Base-by-base conservation (phyloP, 495 filamentous ascomycete species). In the Tuber microsphaerosporum region DNA sequence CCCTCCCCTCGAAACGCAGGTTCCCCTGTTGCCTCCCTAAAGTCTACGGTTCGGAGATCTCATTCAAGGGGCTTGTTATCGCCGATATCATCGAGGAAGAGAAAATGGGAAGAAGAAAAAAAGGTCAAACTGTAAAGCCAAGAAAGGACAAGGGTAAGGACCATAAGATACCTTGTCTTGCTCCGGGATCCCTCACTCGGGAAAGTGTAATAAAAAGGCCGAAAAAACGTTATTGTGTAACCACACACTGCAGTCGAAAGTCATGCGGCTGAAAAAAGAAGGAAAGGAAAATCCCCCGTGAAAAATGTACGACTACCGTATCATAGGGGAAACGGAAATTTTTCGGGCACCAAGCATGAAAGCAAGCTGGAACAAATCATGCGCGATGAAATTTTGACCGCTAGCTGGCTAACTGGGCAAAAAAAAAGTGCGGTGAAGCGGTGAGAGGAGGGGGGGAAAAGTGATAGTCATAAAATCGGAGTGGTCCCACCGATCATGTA, bases 401-500 rank as follows among this genome's bases (percentile, higher is more conserved):
- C 56, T 2, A 8, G 14, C 56, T 1, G 17, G 34, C 4, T 26
- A 2, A 16, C 12, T 2, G 31, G 34, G 31, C 12, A 34, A 65
- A 61, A 65, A 65, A 65, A 61, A 65, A 65, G 26, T 34, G 56
- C 26, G 26, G 56, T 65, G 56, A 34, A 65, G 56, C 56, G 56
- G 56, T 65, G 56, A 65, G 56, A 65, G 56, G 26, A 34, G 56
- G 56, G 4, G 34, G 56, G 22, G 48, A 7, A n/a, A 56, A n/a
- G 5, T 51, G 8, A 51, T n/a, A n/a, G 20, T 6, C 6, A 8
- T n/a, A 22, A 5, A 7, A 1, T 61, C 9, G 14, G n/a, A 31
- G 51, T 14, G 12, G 51, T 31, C n/a, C 51, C n/a, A 9, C 51
- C n/a, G 51, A 61, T 56, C 48, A n/a, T 61, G 51, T 56, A 14